Evolutionary conservation across 768 basidiomycete species (phyloP).

Genomic region (Amanita jacksonii): DNA sequence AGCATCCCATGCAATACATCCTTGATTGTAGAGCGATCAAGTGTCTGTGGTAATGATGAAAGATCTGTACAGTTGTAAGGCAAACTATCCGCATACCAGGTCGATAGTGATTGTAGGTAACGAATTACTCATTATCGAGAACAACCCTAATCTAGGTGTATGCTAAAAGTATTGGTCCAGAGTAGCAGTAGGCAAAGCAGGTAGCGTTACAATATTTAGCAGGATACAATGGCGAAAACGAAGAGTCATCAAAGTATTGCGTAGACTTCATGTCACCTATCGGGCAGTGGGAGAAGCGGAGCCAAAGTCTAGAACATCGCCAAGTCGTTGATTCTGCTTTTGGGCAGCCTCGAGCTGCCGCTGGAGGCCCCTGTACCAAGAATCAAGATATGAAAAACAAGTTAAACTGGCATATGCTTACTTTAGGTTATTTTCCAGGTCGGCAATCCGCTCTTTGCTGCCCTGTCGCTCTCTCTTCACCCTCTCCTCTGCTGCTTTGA

Average conservation of each 20-base stretch:
- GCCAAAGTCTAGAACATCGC: slow-evolving; percentile 37
- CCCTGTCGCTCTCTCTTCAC: slow-evolving; percentile 93
- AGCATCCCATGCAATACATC: slow-evolving; percentile 70
- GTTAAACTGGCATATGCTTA: slow-evolving; percentile 19
- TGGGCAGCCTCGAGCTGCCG: slow-evolving; percentile 73
- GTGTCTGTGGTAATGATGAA: slow-evolving; percentile 34
- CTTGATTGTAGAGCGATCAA: slow-evolving; percentile 63
- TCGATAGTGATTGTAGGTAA: slow-evolving; percentile 42
- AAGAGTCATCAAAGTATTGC: no score
- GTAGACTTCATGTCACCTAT: no score
- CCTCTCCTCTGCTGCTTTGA: slow-evolving; percentile 82
- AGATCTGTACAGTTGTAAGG: neutral
- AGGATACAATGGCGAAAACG: no score
- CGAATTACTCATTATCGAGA: slow-evolving; percentile 9
- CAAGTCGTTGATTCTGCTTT: slow-evolving; percentile 55
- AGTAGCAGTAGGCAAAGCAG: neutral
- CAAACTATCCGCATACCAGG: slow-evolving; percentile 23
- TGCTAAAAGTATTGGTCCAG: neutral
- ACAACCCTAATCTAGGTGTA: slow-evolving; percentile 6
- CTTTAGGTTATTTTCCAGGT: slow-evolving; percentile 68
- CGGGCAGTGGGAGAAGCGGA: neutral
- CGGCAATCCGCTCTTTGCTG: slow-evolving; percentile 72
- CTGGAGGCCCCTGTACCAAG: slow-evolving; percentile 50
- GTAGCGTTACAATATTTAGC: slow-evolving; percentile 2
- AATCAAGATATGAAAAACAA: slow-evolving; percentile 4